These are phyloP conservation scores for Flaveria sonorensis DNA, from an alignment of 129 eudicot genomes.

Conservation along the genomic window DNA sequence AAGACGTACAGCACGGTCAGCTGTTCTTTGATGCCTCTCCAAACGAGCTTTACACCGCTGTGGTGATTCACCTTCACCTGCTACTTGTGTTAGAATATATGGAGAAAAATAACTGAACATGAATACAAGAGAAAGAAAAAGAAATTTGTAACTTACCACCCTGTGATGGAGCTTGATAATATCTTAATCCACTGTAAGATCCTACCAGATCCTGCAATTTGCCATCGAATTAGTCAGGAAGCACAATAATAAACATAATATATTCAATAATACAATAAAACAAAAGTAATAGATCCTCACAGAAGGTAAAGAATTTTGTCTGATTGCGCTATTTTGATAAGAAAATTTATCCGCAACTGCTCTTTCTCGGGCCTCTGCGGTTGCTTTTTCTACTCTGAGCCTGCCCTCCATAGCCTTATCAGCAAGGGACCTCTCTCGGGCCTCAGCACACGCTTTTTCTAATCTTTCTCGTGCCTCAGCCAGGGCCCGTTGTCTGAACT, in stretches of 20 bases:
- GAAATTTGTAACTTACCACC: conserved; percentile 46
- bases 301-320: conserved; percentile 65
- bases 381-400: conserved; percentile 47
- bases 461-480: conserved; percentile 89
- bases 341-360: conserved; percentile 59
- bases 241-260: conserved; percentile 10
- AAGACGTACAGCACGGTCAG: conserved; percentile 88
- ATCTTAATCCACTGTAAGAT: conserved; percentile 45
- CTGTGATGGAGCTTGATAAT: conserved; percentile 48
- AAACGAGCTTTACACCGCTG: conserved; percentile 95
- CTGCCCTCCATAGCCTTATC: conserved; percentile 62
- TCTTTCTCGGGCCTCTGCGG: conserved; percentile 73
- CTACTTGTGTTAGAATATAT: conserved; percentile 35
- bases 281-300: conserved; percentile 50
- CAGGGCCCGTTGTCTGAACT: conserved; percentile 78
- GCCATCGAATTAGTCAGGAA: conserved; percentile 31
- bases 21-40: conserved; percentile 94
- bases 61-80: conserved; percentile 83
- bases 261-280: not conserved
- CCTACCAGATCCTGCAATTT: conserved; percentile 45
- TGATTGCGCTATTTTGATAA: conserved; percentile 45
- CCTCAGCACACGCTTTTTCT: conserved; percentile 85
- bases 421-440: conserved; percentile 59
- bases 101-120: not conserved
- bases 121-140: not conserved